Percentiles rank a stretch among this genome's conserved stretches.
phyloP scores from a whole-genome alignment of 192 early-diverging fungal genomes.

The Umbelopsis ramanniana region DNA sequence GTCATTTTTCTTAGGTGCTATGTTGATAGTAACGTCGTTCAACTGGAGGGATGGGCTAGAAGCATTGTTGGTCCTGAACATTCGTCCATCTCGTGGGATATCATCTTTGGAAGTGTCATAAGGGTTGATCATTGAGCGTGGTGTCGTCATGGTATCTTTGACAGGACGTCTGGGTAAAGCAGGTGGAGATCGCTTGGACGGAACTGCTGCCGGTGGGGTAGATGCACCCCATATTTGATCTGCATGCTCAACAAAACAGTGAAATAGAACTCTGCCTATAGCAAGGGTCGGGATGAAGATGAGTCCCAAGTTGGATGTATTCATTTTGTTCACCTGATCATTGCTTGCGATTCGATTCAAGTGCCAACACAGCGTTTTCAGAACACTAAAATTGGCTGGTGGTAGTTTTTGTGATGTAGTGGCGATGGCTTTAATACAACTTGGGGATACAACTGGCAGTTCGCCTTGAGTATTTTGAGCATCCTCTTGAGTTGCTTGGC shows the following conservation, averaged over 20 bases:
- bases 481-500: conserved; percentile 34
- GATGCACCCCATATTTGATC: conserved; percentile 32
- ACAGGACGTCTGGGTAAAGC: conserved; percentile 24
- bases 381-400: conserved; percentile 51
- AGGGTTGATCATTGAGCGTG: not conserved
- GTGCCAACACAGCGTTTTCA: conserved; percentile 56
- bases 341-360: conserved; percentile 53
- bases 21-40: no score
- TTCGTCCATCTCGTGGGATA: not conserved
- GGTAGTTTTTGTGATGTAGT: conserved; percentile 50
- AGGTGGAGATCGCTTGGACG: conserved; percentile 16
- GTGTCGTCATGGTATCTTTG: not conserved
- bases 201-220: not conserved
- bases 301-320: conserved; percentile 59
- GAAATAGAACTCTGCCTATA: conserved; percentile 57
- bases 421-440: conserved; percentile 32
- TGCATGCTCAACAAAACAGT: conserved; percentile 50
- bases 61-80: not conserved
- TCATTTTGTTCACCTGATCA: conserved; percentile 61
- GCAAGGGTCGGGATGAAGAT: conserved; percentile 66
- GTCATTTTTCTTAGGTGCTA: not conserved
- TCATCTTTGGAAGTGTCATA: not conserved
- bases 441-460: conserved; percentile 31
- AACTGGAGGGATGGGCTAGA: not conserved
- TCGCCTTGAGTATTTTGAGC: conserved; percentile 2